Evolutionary conservation across 495 filamentous ascomycete genomes (phyloP), one percentile per base, ranked within the genome.

Genomic region (Aspergillus homomorphus): DNA sequence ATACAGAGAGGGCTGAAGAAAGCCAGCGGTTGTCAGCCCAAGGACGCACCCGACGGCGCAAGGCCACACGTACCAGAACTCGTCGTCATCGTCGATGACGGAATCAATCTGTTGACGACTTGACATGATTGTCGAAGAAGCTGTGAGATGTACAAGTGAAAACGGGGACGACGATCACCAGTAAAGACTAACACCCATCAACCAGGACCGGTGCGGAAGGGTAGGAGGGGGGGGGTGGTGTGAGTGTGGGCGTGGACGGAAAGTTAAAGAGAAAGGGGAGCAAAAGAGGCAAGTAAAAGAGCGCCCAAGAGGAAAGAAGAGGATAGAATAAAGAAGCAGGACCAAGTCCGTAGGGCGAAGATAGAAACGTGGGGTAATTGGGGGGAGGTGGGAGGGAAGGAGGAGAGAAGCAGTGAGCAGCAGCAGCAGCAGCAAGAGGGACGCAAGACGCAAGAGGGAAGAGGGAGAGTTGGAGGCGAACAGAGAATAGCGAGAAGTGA

Each of bases 51-150:
- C 15, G 3, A 53, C 21, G 52, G 45, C 9, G 33, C 10, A 20
- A 30, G 1, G 30, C 10, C 23, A 26, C 45, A 70, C 85, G 68
- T 81, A 95, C 91, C 91, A 96, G 63, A 83, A 86, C 66, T 96
- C 92, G 68, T 97, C 94, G 63, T 96, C 91, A 66, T 98, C 95
- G 65, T 99, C 95, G 72, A 98, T 91, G 80, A 96, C 95, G 65
- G 87, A 90, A 71, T 99, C 95, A 75, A 96, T 92, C 64, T 90
- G 88, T 73, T 83, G 74, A 64, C 80, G 79, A 72, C 66, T 76
- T 45, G 78, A 82, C 87, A 92, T 82, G 73, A 69, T 74, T 61
- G 64, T 9, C 56, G 48, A 56, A 51, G 51, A 58, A 44, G 26
- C 45, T 66, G 68, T 61, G 64, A 65, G 50, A 41, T 41, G 51